Evolutionary conservation across 768 basidiomycete species (phyloP).

Genomic region (Amanita polypyramis): DNA sequence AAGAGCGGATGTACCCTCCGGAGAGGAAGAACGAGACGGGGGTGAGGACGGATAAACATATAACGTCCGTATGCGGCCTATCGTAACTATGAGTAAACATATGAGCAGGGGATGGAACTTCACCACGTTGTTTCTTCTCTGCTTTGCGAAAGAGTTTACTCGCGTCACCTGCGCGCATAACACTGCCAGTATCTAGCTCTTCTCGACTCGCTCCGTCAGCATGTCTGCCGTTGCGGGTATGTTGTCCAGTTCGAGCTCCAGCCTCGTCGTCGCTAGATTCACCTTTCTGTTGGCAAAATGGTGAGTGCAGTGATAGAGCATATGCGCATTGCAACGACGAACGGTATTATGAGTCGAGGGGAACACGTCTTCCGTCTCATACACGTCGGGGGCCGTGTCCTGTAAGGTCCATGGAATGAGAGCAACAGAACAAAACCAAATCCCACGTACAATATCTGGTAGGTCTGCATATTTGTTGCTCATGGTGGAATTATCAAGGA

Average conservation of each 20-base stretch:
- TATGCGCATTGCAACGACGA: conserved; percentile 14
- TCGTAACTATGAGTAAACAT: conserved; percentile 3
- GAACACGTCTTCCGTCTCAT: conserved; percentile 80
- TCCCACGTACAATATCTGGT: conserved; percentile 78
- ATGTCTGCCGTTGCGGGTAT: conserved; percentile 25
- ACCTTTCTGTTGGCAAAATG: conserved; percentile 30
- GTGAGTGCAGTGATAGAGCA: conserved; percentile 5
- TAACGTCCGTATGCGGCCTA: conserved; percentile 43
- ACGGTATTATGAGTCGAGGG: conserved; percentile 43
- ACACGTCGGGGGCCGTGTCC: conserved; percentile 89
- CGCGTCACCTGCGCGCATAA: conserved; percentile 61
- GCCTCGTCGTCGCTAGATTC: conserved; percentile 64
- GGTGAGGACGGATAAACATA: conserved; percentile 67
- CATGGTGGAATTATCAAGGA: conserved; percentile 25
- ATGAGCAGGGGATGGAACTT: conserved; percentile 11
- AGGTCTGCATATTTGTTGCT: conserved; percentile 78
- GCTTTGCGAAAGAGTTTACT: conserved; percentile 61
- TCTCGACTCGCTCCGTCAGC: conserved; percentile 36
- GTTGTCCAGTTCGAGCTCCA: conserved; percentile 23
- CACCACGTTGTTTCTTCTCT: conserved; percentile 46
- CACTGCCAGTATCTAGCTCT: conserved; percentile 57
- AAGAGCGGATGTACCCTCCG: conserved; percentile 20
- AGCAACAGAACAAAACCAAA: conserved; percentile 4
- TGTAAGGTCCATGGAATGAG: conserved; percentile 19
- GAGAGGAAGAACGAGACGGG: conserved; percentile 32